Base-by-base conservation (phyloP, 2,329 filamentous ascomycete genomes). In the Colletotrichum salicis region DNA sequence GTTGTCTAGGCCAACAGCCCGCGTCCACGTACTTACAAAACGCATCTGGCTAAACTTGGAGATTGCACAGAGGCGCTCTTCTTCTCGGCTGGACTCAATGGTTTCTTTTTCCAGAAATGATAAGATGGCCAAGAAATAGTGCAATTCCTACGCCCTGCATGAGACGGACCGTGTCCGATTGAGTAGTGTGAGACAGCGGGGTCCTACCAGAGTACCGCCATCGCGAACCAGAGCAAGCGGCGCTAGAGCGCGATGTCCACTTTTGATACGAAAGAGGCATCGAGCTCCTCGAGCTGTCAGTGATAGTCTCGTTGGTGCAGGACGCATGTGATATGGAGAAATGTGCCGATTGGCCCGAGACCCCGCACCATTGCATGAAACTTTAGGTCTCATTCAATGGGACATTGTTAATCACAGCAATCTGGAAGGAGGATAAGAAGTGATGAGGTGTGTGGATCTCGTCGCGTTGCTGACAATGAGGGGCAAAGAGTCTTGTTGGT, bases 321-420 rank as follows among this genome's bases (percentile, higher is more conserved):
- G 45, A 71, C 35, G 55, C 65, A 72, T 61, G 60, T 69, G 70
- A 72, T 72, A 64, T 70, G 55, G 33, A 27, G 13, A 52, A 29
- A 37, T 55, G 45, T 72, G 70, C 65, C 70, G 70, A 72, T 72
- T 72, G 70, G 70, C 29, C 70, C 70, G 60, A 72, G 55, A 72
- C 70, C 70, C 70, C 70, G 70, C 70, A 72, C 52, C 45, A 15
- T 57, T 41, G 65, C 70, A 72, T 64, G 65, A 51, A 64, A 64
- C 45, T 63, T 48, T 27, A 67, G 45, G 52, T 60, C 59, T 70
- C 65, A 48, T 31, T 64, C 33, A 31, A 37, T 29, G 60, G 48
- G 55, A 60, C 41, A 24, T 12, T 63, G 69, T 54, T 56, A 51
- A 64, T 72, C 45, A 51, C 54, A 60, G 57, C 55, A 70, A 64